Evolutionary conservation across 805 yeast genomes (phyloP).

Genomic region (Starmerella sirachaensis): DNA sequence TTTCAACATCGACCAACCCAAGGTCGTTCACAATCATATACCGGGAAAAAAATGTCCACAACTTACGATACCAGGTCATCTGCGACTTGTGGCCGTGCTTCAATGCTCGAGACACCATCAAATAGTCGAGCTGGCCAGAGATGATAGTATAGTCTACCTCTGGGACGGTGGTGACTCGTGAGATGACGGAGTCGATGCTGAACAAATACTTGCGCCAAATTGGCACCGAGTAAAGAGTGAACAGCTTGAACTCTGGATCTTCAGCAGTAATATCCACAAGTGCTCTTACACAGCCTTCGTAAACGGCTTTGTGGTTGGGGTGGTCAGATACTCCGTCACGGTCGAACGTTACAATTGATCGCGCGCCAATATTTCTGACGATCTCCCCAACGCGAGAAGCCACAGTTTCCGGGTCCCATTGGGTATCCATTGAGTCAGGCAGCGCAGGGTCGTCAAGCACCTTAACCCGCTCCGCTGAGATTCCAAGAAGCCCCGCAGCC

Average conservation of each 20-base stretch:
- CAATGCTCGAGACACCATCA: constrained; percentile 55
- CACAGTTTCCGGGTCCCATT: constrained; percentile 48
- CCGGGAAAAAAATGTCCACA: constrained; percentile 69
- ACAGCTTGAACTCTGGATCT: constrained; percentile 18
- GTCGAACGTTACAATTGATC: constrained; percentile 66
- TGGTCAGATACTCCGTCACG: constrained; percentile 71
- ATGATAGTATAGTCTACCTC: constrained; percentile 16
- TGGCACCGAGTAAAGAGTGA: constrained; percentile 28
- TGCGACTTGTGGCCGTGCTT: constrained; percentile 71
- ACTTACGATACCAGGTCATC: constrained; percentile 89
- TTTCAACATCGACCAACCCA: too few species aligned
- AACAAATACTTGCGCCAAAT: constrained; percentile 29
- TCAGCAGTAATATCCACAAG: constrained; percentile 6
- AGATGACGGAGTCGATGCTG: constrained; percentile 26
- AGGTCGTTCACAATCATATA: constrained; percentile 65
- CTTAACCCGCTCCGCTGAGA: constrained; percentile 31
- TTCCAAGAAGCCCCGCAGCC: constrained; percentile 46
- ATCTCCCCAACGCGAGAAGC: constrained; percentile 30
- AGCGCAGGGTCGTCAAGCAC: constrained; percentile 40
- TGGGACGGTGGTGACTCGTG: constrained; percentile 18
- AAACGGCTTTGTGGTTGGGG: constrained; percentile 54
- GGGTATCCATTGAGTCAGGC: constrained; percentile 54
- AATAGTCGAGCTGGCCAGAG: constrained; percentile 20
- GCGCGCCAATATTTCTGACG: constrained; percentile 20
- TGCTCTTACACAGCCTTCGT: constrained; percentile 20